A percentile compares a stretch with the other conserved stretches of the same genome.
Evolutionary conservation across 2,329 filamentous ascomycete species (phyloP).

Genomic region (Penicillium vulpinum): DNA sequence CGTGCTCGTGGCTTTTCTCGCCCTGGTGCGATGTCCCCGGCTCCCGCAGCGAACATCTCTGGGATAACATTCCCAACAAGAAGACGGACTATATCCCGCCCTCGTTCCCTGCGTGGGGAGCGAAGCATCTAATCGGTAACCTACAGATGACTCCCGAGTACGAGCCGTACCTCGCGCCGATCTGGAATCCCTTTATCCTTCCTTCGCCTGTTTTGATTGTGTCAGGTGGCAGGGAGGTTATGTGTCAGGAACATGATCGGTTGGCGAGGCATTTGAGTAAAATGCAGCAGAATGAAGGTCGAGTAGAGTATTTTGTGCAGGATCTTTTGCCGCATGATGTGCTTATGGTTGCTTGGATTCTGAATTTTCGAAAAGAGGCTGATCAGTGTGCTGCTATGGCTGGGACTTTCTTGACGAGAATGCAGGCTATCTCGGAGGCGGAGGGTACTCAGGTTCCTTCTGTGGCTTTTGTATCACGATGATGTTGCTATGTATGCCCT

Average conservation of each 20-base stretch:
- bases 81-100: slow-evolving; percentile 3
- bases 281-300: slow-evolving; percentile 7
- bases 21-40: slow-evolving; percentile 14
- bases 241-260: slow-evolving; percentile 12
- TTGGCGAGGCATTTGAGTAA: slow-evolving; percentile 3
- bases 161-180: slow-evolving; percentile 3
- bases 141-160: neutral
- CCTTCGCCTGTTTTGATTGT: slow-evolving; percentile 5
- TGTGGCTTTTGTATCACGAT: neutral
- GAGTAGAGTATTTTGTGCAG: slow-evolving; percentile 10
- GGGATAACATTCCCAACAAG: slow-evolving; percentile 6
- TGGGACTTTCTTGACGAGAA: slow-evolving; percentile 2
- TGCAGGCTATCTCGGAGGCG: neutral
- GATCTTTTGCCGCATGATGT: slow-evolving; percentile 5
- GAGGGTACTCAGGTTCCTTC: neutral
- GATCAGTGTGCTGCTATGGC: slow-evolving; percentile 1
- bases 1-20: slow-evolving; percentile 19
- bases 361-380: slow-evolving; percentile 8
- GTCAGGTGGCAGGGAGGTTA: slow-evolving; percentile 8
- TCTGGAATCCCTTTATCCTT: slow-evolving; percentile 4
- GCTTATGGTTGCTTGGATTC: slow-evolving; percentile 7
- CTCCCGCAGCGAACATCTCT: slow-evolving; percentile 4
- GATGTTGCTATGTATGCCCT: neutral
- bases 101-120: slow-evolving; percentile 5
- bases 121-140: slow-evolving; percentile 5